Conservation (phyloP, 2,329 filamentous ascomycete species). For the Aureobasidium musti region DNA sequence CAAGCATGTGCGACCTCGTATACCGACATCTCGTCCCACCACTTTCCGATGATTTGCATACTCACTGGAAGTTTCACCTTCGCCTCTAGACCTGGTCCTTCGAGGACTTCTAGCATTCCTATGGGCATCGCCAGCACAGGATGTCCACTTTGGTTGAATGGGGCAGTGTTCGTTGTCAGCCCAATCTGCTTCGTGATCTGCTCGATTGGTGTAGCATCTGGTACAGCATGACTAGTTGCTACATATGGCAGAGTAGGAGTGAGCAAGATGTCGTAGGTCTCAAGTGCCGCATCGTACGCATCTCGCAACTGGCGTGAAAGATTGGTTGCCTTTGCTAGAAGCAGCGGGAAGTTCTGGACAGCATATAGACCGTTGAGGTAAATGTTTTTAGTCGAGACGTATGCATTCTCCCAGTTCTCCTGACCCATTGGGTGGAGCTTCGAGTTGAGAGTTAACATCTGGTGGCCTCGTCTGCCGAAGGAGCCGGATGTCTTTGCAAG, state of each 20-base stretch:
- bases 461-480: conserved; percentile 52
- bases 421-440: conserved; percentile 52
- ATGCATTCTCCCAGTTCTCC: conserved; percentile 55
- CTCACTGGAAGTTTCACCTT: conserved; percentile 52
- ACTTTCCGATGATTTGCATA: conserved; percentile 58
- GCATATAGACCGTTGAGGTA: conserved; percentile 57
- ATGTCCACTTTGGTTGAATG: conserved; percentile 61
- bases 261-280: conserved; percentile 50
- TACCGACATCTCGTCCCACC: conserved; percentile 55
- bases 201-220: conserved; percentile 47
- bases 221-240: conserved; percentile 48
- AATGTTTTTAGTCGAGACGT: conserved; percentile 58
- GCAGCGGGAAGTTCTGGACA: conserved; percentile 47
- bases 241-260: conserved; percentile 55
- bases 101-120: conserved; percentile 49
- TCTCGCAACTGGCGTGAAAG: conserved; percentile 52
- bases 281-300: conserved; percentile 49
- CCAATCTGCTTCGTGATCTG: conserved; percentile 57
- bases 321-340: conserved; percentile 56
- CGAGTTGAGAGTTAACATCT: conserved; percentile 55
- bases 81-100: conserved; percentile 41
- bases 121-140: conserved; percentile 57
- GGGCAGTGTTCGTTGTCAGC: conserved; percentile 57
- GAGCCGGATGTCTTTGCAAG: conserved; percentile 47
- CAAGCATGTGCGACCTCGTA: conserved; percentile 51